A percentile compares a stretch with the other conserved stretches of the same genome.
Conservation (phyloP, 305 asterid species). For the Fraxinus platypoda region DNA sequence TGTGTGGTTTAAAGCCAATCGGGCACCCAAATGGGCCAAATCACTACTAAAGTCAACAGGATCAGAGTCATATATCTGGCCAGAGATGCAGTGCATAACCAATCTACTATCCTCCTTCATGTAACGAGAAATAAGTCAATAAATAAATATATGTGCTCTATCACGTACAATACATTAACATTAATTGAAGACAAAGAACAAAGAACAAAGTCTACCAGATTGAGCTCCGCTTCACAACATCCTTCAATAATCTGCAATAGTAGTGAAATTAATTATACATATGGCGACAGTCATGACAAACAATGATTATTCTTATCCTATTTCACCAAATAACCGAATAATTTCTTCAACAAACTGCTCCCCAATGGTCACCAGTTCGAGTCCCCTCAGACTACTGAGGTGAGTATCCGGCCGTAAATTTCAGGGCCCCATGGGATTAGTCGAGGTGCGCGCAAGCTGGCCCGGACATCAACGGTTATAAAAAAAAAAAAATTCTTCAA, state of each 20-base stretch:
- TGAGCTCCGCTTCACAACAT: slow-evolving; percentile 66
- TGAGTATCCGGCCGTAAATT: too few relatives aligned
- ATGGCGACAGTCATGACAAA: slow-evolving; percentile 8
- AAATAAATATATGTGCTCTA: slow-evolving; percentile 7
- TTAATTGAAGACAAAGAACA: slow-evolving; percentile 1
- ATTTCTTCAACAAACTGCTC: neutral
- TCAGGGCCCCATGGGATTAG: too few relatives aligned
- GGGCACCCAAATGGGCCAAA: slow-evolving; percentile 79
- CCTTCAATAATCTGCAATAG: slow-evolving; percentile 74
- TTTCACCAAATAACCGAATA: neutral
- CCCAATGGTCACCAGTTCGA: too few relatives aligned
- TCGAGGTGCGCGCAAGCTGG: too few relatives aligned
- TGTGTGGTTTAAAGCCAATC: slow-evolving; percentile 59
- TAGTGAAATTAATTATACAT: slow-evolving; percentile 9
- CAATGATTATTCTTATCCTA: neutral
- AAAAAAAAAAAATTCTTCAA: neutral
- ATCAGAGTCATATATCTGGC: slow-evolving; percentile 89
- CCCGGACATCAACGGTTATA: too few relatives aligned
- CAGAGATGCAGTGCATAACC: slow-evolving; percentile 73
- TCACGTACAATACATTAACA: slow-evolving; percentile 6
- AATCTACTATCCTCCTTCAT: slow-evolving; percentile 75
- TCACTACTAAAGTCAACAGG: slow-evolving; percentile 71
- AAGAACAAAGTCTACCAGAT: slow-evolving; percentile 45
- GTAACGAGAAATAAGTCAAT: slow-evolving; percentile 22
- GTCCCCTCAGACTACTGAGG: too few relatives aligned